Percentiles rank a stretch among this genome's conserved stretches.
Conservation (phyloP, 2,329 filamentous ascomycete genomes). For the Diaporthe ampelina region DNA sequence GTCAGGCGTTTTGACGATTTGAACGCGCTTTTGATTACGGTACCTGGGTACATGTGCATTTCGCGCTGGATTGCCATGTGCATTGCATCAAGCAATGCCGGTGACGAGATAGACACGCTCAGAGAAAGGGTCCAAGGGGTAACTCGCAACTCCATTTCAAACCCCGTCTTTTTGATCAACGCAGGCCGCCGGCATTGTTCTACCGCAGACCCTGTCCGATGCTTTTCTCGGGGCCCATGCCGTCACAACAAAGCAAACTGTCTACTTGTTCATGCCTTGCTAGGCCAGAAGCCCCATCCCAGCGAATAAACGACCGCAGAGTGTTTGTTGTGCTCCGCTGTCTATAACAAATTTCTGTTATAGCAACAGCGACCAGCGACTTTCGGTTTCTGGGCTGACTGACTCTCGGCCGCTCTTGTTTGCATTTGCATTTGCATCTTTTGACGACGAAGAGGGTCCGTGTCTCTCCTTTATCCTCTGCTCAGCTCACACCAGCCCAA, state of each 20-base stretch:
- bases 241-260: conserved; percentile 29
- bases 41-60: conserved; percentile 22
- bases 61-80: conserved; percentile 27
- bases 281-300: conserved; percentile 27
- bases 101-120: neutral
- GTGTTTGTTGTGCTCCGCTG: conserved; percentile 37
- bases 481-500: neutral
- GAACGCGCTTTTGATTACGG: conserved; percentile 31
- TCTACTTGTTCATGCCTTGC: conserved; percentile 36
- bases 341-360: conserved; percentile 38
- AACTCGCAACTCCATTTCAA: conserved; percentile 6
- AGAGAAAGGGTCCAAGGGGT: neutral
- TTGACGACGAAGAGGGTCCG: conserved; percentile 1
- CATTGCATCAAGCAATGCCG: neutral
- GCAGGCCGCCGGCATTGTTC: conserved; percentile 28
- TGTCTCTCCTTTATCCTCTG: conserved; percentile 24
- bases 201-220: conserved; percentile 9
- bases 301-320: conserved; percentile 33
- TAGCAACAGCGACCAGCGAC: conserved; percentile 22
- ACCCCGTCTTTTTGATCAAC: conserved; percentile 13
- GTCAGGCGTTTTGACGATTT: conserved; percentile 4
- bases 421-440: neutral
- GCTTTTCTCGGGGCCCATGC: conserved; percentile 15
- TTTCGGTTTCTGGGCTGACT: neutral
- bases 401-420: conserved; percentile 1